These are phyloP conservation scores for Quercus aquifolioides DNA, from an alignment of 306 rosid genomes.

Conservation along the genomic window DNA sequence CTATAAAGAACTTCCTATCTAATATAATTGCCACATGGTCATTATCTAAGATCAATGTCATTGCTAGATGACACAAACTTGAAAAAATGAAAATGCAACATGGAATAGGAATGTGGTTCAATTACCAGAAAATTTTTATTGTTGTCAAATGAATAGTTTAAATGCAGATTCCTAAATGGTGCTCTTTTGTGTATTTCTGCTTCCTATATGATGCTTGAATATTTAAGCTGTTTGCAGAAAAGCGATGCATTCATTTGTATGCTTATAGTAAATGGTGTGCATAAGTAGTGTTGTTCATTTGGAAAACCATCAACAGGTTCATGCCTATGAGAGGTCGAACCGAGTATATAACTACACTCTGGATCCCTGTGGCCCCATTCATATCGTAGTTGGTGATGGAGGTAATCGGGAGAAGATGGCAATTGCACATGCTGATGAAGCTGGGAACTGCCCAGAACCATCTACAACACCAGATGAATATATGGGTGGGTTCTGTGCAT, in stretches of 20 bases:
- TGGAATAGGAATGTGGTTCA: neutral
- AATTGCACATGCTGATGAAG: conserved; percentile 69
- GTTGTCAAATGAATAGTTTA: neutral
- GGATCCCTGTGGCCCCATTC: conserved; percentile 83
- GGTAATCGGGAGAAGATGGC: conserved; percentile 90
- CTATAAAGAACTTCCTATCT: neutral
- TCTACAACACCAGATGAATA: conserved; percentile 44
- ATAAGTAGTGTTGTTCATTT: neutral
- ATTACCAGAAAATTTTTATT: neutral
- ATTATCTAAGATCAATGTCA: neutral
- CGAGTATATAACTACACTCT: conserved; percentile 83
- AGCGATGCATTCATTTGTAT: neutral
- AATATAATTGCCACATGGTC: neutral
- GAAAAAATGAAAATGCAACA: neutral
- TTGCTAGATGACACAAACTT: neutral
- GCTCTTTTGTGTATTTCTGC: neutral
- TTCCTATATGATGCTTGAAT: neutral
- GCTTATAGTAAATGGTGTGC: neutral
- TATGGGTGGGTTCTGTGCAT: conserved; percentile 72
- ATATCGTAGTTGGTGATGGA: conserved; percentile 80
- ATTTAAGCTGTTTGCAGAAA: neutral
- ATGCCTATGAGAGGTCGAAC: conserved; percentile 90
- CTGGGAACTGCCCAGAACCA: conserved; percentile 86
- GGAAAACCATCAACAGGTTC: conserved; percentile 53
- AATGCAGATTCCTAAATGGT: neutral